Evolutionary conservation across 306 rosid genomes (phyloP).

Genomic region (Arachis hypogaea): DNA sequence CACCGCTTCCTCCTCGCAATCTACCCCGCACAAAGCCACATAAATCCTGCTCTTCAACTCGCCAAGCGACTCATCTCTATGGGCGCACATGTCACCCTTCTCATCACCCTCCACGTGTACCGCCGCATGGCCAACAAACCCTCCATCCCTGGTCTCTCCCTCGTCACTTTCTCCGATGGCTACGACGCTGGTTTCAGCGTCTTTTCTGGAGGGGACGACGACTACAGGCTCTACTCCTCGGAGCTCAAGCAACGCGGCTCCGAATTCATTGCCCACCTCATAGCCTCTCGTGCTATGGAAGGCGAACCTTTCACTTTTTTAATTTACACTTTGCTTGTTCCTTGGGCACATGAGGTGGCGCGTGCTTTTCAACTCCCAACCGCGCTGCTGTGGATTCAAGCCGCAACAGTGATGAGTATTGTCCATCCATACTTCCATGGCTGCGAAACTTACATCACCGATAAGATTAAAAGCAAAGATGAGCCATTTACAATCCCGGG

Average conservation of each 20-base stretch:
- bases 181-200: conserved; percentile 24
- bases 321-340: conserved; percentile 37
- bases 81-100: conserved; percentile 39
- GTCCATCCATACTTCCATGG: conserved; percentile 43
- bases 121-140: conserved; percentile 21
- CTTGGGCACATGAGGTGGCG: conserved; percentile 48
- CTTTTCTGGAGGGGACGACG: neutral
- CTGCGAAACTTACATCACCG: conserved; percentile 18
- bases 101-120: conserved; percentile 24
- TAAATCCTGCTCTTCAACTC: conserved; percentile 48
- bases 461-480: neutral
- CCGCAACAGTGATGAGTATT: conserved; percentile 39
- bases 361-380: conserved; percentile 13
- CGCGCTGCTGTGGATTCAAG: conserved; percentile 39
- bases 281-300: neutral
- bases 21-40: conserved; percentile 42
- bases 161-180: conserved; percentile 42
- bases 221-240: neutral
- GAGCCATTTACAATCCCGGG: conserved; percentile 30
- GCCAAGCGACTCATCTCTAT: conserved; percentile 37
- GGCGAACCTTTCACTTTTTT: conserved; percentile 43
- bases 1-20: conserved; percentile 37
- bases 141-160: conserved; percentile 19
- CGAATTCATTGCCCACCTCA: conserved; percentile 17
- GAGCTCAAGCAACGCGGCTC: conserved; percentile 35